Conservation (phyloP, 2,329 filamentous ascomycete genomes). For the Alternaria viburni region DNA sequence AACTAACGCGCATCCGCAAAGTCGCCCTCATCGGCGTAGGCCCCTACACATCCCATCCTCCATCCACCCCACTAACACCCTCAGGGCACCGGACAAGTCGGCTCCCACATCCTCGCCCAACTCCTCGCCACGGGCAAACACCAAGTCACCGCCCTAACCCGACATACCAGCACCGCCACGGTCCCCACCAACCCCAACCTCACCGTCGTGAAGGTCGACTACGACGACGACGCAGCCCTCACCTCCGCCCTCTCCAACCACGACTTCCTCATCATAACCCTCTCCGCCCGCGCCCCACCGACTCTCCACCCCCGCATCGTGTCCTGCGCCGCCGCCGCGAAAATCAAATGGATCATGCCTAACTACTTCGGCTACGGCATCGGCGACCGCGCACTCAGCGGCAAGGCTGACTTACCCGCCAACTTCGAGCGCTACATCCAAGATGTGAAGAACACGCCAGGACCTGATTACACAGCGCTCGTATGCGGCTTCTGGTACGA, state of each 20-base stretch:
- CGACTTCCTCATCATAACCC: neutral
- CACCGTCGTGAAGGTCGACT: neutral
- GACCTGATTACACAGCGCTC: conserved; percentile 12
- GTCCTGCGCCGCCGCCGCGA: neutral
- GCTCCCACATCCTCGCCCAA: neutral
- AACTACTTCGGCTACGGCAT: neutral
- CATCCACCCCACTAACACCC: neutral
- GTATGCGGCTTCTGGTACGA: conserved; percentile 49
- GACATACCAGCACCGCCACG: neutral
- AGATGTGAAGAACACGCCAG: conserved; percentile 10
- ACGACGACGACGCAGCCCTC: neutral
- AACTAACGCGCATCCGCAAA: neutral
- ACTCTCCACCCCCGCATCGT: neutral
- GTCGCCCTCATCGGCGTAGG: neutral
- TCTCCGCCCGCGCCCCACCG: neutral
- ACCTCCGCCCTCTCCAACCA: neutral
- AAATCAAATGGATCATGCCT: neutral
- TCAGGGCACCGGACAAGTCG: neutral
- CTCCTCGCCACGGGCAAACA: neutral
- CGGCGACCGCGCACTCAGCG: neutral
- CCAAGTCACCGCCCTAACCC: neutral
- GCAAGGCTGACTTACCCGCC: neutral
- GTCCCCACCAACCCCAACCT: neutral
- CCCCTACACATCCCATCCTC: neutral
- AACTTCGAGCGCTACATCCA: neutral